phyloP scores from a whole-genome alignment of 2,329 filamentous ascomycete species.

The Westerdykella aurantiaca region DNA sequence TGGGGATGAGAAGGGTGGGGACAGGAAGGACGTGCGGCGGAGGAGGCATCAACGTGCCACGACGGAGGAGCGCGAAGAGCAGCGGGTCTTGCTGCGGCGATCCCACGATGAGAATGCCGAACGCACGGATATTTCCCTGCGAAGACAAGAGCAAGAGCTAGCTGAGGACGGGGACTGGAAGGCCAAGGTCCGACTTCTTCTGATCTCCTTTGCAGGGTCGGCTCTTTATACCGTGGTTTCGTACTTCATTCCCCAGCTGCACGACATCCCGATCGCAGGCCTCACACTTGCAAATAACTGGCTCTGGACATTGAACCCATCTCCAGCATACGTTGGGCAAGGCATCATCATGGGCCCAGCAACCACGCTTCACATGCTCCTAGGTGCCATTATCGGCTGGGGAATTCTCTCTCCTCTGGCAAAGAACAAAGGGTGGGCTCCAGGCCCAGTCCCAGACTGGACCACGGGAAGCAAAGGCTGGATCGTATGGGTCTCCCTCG shows the following conservation, averaged over 20 bases:
- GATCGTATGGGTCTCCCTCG: conserved; percentile 95
- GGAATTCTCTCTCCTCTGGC: conserved; percentile 83
- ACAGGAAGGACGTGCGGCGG: conserved; percentile 4
- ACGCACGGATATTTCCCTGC: conserved; percentile 13
- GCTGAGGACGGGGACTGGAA: conserved; percentile 51
- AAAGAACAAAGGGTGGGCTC: conserved; percentile 81
- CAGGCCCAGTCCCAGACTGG: conserved; percentile 82
- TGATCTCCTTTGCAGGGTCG: conserved; percentile 56
- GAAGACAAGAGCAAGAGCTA: conserved; percentile 19
- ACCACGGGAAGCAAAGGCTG: conserved; percentile 90
- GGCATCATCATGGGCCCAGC: conserved; percentile 98
- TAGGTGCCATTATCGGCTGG: conserved; percentile 88
- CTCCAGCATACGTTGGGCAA: conserved; percentile 93
- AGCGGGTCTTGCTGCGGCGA: conserved; percentile 30
- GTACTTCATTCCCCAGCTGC: conserved; percentile 82
- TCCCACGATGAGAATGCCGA: conserved; percentile 18
- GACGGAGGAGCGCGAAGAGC: conserved; percentile 23
- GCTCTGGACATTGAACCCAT: conserved; percentile 96
- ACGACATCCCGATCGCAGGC: conserved; percentile 84
- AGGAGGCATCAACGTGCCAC: background rate
- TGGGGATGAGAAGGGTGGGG: conserved; percentile 43
- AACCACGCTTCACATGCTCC: conserved; percentile 90
- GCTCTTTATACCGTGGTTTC: conserved; percentile 66
- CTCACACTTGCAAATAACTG: conserved; percentile 66
- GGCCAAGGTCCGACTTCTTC: conserved; percentile 54